Base-by-base conservation (phyloP, 2,329 filamentous ascomycete genomes). In the Xylariales sp. region DNA sequence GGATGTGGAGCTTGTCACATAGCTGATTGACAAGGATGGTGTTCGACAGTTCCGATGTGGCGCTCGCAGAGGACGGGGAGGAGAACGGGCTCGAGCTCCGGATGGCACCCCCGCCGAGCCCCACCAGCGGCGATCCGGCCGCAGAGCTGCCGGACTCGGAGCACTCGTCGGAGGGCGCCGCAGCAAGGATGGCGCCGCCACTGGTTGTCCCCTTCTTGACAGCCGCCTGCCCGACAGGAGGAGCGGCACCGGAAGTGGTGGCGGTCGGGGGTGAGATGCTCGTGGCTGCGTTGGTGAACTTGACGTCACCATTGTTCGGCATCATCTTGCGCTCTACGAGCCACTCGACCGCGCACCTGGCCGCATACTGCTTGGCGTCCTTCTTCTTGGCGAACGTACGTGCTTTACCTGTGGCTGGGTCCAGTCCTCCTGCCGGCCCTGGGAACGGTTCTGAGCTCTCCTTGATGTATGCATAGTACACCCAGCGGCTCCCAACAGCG, bases 361-460 rank as follows among this genome's bases (percentile, higher is more conserved):
- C 72, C 1, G 75, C 74, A 44, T 69, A 75, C 43, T 68, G 61
- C 52, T 73, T 77, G 17, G 76, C 73, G 24, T 68, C 68, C 60
- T 73, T 77, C 47, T 77, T 77, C 18, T 50, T 59, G 10, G 53
- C 40, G 37, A 76, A 78, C 1, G 49, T 41, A 0, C 65, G 66
- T 21, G 49, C 40, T 4, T 46, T 40, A 2, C 40, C 48, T 21
- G 51, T 39, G 5, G 54, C 53, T 6, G 44, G 32, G 1, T 49
- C 42, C 11, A 55, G 48, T 17, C 67, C 67, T 15, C 42, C 39
- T n/a, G 37, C 37, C 3, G 57, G 51, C 18, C 59, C 54, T 12
- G 47, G 45, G 28, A 54, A 50, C 1, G 38, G 35, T 2, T 32
- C 44, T 3, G 42, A 18, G 5, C 49, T 41, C 40, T 59, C 57